Percentiles rank a stretch among this genome's conserved stretches.
Conservation (phyloP, 495 filamentous ascomycete genomes). For the Penicillium ucsense region DNA sequence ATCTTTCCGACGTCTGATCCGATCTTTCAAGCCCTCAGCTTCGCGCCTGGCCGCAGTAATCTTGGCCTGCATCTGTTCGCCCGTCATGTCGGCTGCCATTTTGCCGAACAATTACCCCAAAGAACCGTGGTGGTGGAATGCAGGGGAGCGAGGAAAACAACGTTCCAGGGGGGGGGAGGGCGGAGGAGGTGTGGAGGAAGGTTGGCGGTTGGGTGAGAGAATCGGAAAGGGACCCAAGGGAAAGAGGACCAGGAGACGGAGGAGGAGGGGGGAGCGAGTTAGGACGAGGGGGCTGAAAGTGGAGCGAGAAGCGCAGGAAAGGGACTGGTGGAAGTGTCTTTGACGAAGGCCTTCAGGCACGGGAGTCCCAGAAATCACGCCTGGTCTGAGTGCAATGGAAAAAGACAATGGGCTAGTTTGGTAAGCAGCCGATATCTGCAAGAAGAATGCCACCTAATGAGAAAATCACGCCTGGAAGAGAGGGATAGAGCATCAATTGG, state of each 20-base stretch:
- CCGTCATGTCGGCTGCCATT: slow-evolving; percentile 55
- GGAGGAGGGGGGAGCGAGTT: slow-evolving; percentile 1
- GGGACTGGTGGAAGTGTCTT: slow-evolving; percentile 6
- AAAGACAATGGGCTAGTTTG: too few species aligned
- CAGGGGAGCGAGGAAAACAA: slow-evolving; percentile 8
- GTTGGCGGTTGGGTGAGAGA: slow-evolving; percentile 1
- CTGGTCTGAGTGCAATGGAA: too few species aligned
- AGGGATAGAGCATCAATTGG: too few species aligned
- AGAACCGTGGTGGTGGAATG: slow-evolving; percentile 11
- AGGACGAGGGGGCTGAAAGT: slow-evolving; percentile 10
- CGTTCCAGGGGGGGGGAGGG: slow-evolving; percentile 6
- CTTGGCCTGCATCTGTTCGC: slow-evolving; percentile 71
- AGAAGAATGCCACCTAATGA: too few species aligned
- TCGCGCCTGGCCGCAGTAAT: slow-evolving; percentile 96
- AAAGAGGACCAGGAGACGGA: too few species aligned
- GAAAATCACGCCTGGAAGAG: too few species aligned
- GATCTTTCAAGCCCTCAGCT: slow-evolving; percentile 94
- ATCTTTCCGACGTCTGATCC: slow-evolving; percentile 99
- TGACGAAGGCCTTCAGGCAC: slow-evolving; percentile 5
- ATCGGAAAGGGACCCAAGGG: background rate
- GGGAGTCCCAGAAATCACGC: too few species aligned
- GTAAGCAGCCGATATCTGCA: too few species aligned
- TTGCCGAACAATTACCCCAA: slow-evolving; percentile 23
- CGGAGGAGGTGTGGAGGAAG: slow-evolving; percentile 4
- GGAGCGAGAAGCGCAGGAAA: slow-evolving; percentile 9